Evolutionary conservation across 2,329 filamentous ascomycete genomes (phyloP).

Genomic region (Calonectria hongkongensis): DNA sequence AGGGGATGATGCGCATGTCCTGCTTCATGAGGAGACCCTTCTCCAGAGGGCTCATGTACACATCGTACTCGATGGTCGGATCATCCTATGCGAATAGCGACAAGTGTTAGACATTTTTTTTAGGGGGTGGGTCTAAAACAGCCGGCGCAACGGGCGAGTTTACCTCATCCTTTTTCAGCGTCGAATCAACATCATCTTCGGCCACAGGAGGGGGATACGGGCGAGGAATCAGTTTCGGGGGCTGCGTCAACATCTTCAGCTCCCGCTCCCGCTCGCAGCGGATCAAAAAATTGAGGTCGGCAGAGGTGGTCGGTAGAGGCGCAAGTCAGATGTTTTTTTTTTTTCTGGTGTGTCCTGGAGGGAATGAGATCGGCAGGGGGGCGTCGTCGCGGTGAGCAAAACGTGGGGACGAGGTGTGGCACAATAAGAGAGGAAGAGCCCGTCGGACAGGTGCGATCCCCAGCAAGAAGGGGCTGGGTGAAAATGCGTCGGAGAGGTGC

Average conservation of each 20-base stretch:
- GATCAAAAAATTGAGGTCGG: constrained; percentile 23
- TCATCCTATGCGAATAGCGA: constrained; percentile 40
- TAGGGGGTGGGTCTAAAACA: background rate
- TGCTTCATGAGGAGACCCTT: constrained; percentile 72
- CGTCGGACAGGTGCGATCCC: constrained; percentile 48
- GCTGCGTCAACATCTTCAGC: constrained; percentile 44
- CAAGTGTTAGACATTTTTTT: constrained; percentile 39
- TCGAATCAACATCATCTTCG: constrained; percentile 54
- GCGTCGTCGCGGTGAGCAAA: background rate
- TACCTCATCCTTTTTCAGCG: constrained; percentile 51
- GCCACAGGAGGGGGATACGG: constrained; percentile 53
- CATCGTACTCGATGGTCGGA: constrained; percentile 46
- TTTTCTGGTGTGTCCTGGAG: background rate
- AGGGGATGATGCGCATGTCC: constrained; percentile 77
- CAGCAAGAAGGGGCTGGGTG: constrained; percentile 68
- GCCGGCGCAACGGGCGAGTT: background rate
- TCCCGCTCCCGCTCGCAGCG: constrained; percentile 41
- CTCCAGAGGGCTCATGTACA: constrained; percentile 55
- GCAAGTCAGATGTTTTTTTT: constrained; percentile 8
- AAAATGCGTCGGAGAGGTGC: constrained; percentile 9
- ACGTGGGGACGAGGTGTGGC: background rate
- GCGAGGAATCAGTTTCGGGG: constrained; percentile 46
- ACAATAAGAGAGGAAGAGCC: background rate
- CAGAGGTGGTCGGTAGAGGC: constrained; percentile 17
- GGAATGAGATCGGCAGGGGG: constrained; percentile 28